These are phyloP conservation scores for Penicillium thymicola DNA, from an alignment of 2,329 filamentous ascomycete genomes.

Conservation along the genomic window DNA sequence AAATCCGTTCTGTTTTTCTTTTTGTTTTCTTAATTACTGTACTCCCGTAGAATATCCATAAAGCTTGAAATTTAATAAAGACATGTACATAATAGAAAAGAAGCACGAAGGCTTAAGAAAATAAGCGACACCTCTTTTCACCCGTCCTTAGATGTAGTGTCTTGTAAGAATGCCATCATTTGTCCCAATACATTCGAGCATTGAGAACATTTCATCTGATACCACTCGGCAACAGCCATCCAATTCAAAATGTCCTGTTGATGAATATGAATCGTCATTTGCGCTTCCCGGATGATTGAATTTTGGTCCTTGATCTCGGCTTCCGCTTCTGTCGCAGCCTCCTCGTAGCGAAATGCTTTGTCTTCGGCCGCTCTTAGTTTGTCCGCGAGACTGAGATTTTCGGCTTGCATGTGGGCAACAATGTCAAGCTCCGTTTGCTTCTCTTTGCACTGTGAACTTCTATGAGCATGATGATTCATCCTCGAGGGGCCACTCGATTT, in stretches of 20 bases:
- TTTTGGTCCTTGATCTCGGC: not conserved
- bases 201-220: not conserved
- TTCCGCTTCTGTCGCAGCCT: not conserved
- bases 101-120: too few relatives aligned
- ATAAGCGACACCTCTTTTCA: too few relatives aligned
- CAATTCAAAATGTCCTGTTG: not conserved
- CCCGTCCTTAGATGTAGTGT: not conserved
- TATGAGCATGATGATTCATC: not conserved
- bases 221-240: not conserved
- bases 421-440: not conserved
- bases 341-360: not conserved
- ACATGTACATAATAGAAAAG: too few relatives aligned
- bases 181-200: not conserved
- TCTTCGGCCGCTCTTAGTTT: not conserved
- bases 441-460: not conserved
- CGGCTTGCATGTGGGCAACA: not conserved
- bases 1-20: too few relatives aligned
- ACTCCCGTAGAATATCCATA: too few relatives aligned
- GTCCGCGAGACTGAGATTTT: not conserved
- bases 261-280: not conserved
- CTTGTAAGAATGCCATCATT: not conserved
- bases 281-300: not conserved
- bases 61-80: too few relatives aligned
- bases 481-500: not conserved
- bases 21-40: too few relatives aligned